Percentiles rank a stretch among this genome's conserved stretches.
phyloP scores from a whole-genome alignment of 768 basidiomycete species.

The Leccinum olivaceopallidum region DNA sequence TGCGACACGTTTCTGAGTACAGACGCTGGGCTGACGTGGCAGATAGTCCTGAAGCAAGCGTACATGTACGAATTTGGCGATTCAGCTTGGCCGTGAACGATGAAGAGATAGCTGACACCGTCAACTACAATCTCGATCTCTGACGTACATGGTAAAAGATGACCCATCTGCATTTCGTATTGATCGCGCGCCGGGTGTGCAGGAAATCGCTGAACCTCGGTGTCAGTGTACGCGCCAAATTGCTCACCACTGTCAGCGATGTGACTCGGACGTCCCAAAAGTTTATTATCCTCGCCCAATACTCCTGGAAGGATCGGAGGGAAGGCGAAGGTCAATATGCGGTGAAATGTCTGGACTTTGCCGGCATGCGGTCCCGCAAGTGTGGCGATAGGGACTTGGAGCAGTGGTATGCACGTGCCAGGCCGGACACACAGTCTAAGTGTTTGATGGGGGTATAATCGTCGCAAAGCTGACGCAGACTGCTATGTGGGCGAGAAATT shows the following conservation, averaged over 20 bases:
- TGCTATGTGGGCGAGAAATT: constrained; percentile 94
- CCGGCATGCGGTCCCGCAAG: constrained; percentile 61
- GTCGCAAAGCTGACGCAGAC: constrained; percentile 78
- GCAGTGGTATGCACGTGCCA: constrained; percentile 70
- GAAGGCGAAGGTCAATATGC: constrained; percentile 61
- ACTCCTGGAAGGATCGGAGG: constrained; percentile 59
- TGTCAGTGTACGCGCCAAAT: constrained; percentile 66
- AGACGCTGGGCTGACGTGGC: constrained; percentile 88
- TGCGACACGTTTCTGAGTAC: constrained; percentile 93
- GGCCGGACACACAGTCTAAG: constrained; percentile 35
- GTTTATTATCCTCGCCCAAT: constrained; percentile 84
- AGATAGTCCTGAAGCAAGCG: constrained; percentile 69
- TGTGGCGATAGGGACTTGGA: constrained; percentile 78
- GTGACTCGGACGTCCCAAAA: constrained; percentile 68
- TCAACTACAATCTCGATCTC: constrained; percentile 81
- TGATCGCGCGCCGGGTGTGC: background rate
- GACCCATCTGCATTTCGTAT: background rate
- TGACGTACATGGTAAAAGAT: constrained; percentile 75
- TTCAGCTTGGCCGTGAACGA: constrained; percentile 78
- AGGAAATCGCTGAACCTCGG: constrained; percentile 77
- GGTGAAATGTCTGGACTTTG: constrained; percentile 82
- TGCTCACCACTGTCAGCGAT: constrained; percentile 88
- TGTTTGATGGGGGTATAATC: constrained; percentile 93
- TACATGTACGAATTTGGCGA: constrained; percentile 98
- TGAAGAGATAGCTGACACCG: constrained; percentile 67